A percentile compares a stretch with the other conserved stretches of the same genome.
Conservation (phyloP, 2,329 filamentous ascomycete species). For the Aspergillus pseudoterreus region DNA sequence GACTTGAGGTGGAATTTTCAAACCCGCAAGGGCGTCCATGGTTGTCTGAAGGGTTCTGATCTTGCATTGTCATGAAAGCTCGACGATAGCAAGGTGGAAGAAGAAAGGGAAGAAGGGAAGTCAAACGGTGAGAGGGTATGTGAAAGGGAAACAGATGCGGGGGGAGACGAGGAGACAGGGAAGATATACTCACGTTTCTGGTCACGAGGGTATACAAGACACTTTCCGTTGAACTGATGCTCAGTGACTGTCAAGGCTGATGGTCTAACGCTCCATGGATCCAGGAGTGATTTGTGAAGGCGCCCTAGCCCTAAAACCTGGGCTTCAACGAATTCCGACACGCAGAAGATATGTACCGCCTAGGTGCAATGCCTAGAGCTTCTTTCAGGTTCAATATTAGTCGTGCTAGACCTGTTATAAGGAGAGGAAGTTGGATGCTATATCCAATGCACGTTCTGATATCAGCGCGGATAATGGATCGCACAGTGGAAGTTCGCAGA, state of each 20-base stretch:
- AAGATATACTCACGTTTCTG: neutral
- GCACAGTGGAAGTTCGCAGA: neutral
- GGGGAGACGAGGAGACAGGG: neutral
- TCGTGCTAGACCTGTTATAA: neutral
- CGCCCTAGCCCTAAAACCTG: neutral
- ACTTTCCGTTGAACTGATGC: neutral
- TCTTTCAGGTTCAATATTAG: neutral
- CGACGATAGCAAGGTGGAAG: neutral
- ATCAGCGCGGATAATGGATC: neutral
- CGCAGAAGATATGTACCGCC: too few species aligned
- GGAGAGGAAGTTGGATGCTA: neutral
- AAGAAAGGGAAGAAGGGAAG: neutral
- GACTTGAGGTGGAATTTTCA: neutral
- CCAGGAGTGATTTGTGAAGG: neutral
- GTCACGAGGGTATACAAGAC: neutral
- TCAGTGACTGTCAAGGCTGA: neutral
- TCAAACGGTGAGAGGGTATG: neutral
- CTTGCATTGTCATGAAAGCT: constrained; percentile 2
- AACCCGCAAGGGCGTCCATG: constrained; percentile 2
- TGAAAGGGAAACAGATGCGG: neutral
- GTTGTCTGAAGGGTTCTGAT: neutral
- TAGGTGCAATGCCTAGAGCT: too few species aligned
- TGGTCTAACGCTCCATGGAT: neutral
- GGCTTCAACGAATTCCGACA: neutral
- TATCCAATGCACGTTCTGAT: neutral